A percentile compares a stretch with the other conserved stretches of the same genome.
Conservation (phyloP, 495 filamentous ascomycete genomes). For the Daldinia loculata region DNA sequence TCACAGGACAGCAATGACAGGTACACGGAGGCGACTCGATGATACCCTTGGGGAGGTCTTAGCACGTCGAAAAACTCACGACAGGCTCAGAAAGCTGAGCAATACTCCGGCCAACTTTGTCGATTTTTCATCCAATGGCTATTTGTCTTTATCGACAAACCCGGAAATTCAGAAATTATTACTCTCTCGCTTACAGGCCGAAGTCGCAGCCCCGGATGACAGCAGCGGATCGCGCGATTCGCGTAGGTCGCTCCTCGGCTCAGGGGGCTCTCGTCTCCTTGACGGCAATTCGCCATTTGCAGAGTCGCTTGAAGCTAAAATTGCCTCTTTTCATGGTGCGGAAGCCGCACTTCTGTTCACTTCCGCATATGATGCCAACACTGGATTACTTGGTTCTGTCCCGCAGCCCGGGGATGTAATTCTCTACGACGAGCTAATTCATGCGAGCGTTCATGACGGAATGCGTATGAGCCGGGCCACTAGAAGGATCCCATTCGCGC, state of each 20-base stretch:
- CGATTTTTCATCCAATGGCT: slow-evolving; percentile 73
- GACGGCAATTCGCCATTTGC: slow-evolving; percentile 76
- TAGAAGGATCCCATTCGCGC: slow-evolving; percentile 61
- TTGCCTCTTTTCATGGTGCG: slow-evolving; percentile 74
- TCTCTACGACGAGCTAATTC: slow-evolving; percentile 76
- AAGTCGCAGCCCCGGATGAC: slow-evolving; percentile 9
- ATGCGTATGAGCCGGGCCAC: slow-evolving; percentile 72
- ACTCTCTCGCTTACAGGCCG: slow-evolving; percentile 50
- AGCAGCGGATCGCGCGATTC: slow-evolving; percentile 6
- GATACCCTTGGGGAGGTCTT: slow-evolving; percentile 38
- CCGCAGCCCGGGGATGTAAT: slow-evolving; percentile 75
- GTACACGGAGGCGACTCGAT: slow-evolving; percentile 31
- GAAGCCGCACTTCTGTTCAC: slow-evolving; percentile 74
- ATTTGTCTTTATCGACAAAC: slow-evolving; percentile 65
- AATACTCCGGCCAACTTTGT: slow-evolving; percentile 46
- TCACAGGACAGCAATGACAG: slow-evolving; percentile 23
- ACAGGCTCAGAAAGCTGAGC: slow-evolving; percentile 55
- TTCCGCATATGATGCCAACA: slow-evolving; percentile 81
- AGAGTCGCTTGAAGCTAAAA: slow-evolving; percentile 68
- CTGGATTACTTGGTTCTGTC: slow-evolving; percentile 70
- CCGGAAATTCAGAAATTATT: slow-evolving; percentile 51
- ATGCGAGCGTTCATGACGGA: slow-evolving; percentile 81
- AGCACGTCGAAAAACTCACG: slow-evolving; percentile 43
- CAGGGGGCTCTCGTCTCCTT: slow-evolving; percentile 67
- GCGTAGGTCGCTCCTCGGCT: slow-evolving; percentile 53